Conservation (phyloP, 139 green algal genomes). For the Tetratostichococcus sp. region DNA sequence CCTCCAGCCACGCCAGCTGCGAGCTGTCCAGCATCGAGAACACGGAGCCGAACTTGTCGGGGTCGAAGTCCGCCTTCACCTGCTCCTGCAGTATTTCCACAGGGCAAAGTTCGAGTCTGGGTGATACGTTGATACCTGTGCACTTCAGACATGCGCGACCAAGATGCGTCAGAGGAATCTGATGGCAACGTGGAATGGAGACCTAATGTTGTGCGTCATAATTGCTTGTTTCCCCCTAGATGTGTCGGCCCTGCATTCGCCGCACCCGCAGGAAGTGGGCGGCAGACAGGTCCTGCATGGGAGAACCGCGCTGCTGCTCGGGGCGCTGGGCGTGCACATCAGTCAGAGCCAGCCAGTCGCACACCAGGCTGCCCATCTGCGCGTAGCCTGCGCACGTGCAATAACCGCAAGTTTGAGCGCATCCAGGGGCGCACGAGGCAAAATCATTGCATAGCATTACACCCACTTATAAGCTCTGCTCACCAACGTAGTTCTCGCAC, state of each 20-base stretch:
- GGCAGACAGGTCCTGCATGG: slow-evolving; percentile 17
- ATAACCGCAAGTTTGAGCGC: not conserved
- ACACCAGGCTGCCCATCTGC: slow-evolving; percentile 62
- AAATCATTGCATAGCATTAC: not conserved
- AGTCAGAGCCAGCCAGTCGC: slow-evolving; percentile 39
- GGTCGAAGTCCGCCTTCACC: slow-evolving; percentile 59
- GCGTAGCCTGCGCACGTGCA: slow-evolving; percentile 44
- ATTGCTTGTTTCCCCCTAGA: too few species aligned
- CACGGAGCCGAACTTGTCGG: slow-evolving; percentile 49
- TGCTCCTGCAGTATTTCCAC: too few species aligned
- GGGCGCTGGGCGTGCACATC: slow-evolving; percentile 1
- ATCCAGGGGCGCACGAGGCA: not conserved
- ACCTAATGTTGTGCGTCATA: too few species aligned
- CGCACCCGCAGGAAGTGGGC: slow-evolving; percentile 28
- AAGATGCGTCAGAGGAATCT: too few species aligned
- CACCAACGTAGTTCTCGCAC: slow-evolving; percentile 60
- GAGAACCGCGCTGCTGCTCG: not conserved
- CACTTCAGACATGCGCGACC: too few species aligned
- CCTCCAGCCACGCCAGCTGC: slow-evolving; percentile 53
- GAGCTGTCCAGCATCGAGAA: slow-evolving; percentile 44
- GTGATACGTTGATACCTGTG: too few species aligned
- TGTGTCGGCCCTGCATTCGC: too few species aligned
- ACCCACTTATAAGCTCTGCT: not conserved
- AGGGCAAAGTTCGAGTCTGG: too few species aligned
- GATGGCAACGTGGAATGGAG: too few species aligned